Evolutionary conservation across 139 green algal species (phyloP).

Genomic region (Zygnema circumcarinatum): DNA sequence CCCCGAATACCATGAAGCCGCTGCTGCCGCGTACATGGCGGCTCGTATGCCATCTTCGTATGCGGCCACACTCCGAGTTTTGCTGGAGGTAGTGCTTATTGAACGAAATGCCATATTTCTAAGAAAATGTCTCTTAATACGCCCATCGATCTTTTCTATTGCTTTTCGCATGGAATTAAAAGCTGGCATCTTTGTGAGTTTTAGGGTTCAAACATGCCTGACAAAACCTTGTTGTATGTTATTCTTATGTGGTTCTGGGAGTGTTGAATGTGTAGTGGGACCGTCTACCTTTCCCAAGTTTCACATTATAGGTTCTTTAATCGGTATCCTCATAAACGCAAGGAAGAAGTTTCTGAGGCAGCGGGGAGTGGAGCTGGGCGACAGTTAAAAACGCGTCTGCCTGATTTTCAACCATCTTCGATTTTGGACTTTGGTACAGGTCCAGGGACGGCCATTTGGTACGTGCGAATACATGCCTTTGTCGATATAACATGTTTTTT

Average conservation of each 20-base stretch:
- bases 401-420: conserved; percentile 61
- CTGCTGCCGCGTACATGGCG: conserved; percentile 33
- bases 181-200: background rate
- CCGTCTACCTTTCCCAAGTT: too few relatives aligned
- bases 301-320: too few relatives aligned
- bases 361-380: background rate
- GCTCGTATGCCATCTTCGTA: conserved; percentile 50
- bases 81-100: conserved; percentile 32
- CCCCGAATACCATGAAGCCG: conserved; percentile 17
- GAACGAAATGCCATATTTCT: background rate
- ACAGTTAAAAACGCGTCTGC: conserved; percentile 21
- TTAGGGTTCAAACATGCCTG: background rate
- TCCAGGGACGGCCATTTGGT: conserved; percentile 77
- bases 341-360: conserved; percentile 1
- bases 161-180: background rate
- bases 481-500: too few relatives aligned
- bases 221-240: conserved; percentile 9
- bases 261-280: background rate
- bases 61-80: conserved; percentile 2
- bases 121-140: background rate
- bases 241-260: background rate
- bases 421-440: conserved; percentile 82
- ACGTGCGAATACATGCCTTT: too few relatives aligned
- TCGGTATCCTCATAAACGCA: too few relatives aligned
- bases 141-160: background rate